Percentiles rank a stretch among this genome's conserved stretches.
Conservation (phyloP, 176 grass and related monocot genomes). For the Neostapfia colusana region DNA sequence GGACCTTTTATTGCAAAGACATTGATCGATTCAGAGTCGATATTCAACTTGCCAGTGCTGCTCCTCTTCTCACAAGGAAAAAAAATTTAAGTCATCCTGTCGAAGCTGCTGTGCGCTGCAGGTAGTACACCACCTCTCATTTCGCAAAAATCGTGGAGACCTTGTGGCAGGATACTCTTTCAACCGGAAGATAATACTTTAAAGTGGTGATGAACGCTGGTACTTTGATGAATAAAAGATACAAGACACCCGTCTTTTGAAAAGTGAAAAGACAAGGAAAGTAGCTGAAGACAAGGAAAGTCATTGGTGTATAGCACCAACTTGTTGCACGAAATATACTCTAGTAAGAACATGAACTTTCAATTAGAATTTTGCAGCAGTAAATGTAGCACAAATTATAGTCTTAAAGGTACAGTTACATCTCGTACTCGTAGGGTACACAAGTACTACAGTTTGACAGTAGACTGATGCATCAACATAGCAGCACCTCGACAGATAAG, state of each 20-base stretch:
- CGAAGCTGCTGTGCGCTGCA: neutral
- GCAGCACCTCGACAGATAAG: slow-evolving; percentile 41
- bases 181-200: neutral
- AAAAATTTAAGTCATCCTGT: neutral
- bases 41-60: too few species aligned
- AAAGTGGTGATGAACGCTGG: neutral
- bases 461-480: slow-evolving; percentile 39
- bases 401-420: too few species aligned
- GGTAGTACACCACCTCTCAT: neutral
- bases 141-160: neutral
- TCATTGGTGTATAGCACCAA: neutral
- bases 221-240: neutral
- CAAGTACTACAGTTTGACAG: slow-evolving; percentile 43
- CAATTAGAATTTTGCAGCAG: slow-evolving; percentile 39
- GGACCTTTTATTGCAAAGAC: neutral
- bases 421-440: slow-evolving; percentile 29
- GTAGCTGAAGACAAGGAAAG: neutral
- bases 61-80: neutral
- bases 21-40: too few species aligned
- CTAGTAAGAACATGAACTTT: neutral
- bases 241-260: neutral
- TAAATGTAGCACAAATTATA: slow-evolving; percentile 31
- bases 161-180: neutral
- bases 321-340: neutral
- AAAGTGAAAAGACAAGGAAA: neutral